Evolutionary conservation across 2,329 filamentous ascomycete genomes (phyloP), one percentile per base, ranked within the genome.

Genomic region (Phialemoniopsis sp.): DNA sequence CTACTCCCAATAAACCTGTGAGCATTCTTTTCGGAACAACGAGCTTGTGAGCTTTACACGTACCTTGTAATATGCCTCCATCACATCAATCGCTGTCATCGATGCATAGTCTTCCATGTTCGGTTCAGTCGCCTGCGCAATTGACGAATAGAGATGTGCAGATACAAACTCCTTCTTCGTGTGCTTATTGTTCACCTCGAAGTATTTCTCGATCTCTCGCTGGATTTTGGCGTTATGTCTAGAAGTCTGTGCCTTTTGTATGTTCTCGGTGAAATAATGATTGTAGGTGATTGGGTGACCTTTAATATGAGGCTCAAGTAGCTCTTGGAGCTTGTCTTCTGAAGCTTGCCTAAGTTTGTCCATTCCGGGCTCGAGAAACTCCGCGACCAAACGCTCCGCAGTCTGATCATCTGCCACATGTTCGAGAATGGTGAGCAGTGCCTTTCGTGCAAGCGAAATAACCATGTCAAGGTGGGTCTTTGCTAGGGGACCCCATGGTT

Each of bases 21-120:
- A n/a, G n/a, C n/a, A n/a, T n/a, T n/a, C n/a, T n/a, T n/a, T n/a
- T n/a, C n/a, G n/a, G n/a, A n/a, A n/a, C n/a, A n/a, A n/a, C n/a
- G n/a, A n/a, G n/a, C n/a, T n/a, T n/a, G n/a, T n/a, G n/a, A n/a
- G n/a, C n/a, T n/a, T n/a, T n/a, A n/a, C n/a, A n/a, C n/a, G n/a
- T n/a, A 66, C 67, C 58, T 69, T 64, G 51, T 72, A 72, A 45
- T 69, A 72, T 2, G 67, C 64, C 36, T 66, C 48, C 59, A 69
- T 64, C 34, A 56, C 59, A 40, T 68, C 59, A 8, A 62, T 41
- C 8, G 60, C 62, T 37, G 64, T 55, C 1, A 54, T 60, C 14
- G 59, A 62, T 4, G 64, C 63, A 42, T 55, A 59, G 3, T 39
- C 40, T 31, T 60, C 54, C 59, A 66, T 65, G 41, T 67, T 54